These are phyloP conservation scores for Scheffersomyces spartinae DNA, from an alignment of 805 yeast genomes.

Conservation along the genomic window DNA sequence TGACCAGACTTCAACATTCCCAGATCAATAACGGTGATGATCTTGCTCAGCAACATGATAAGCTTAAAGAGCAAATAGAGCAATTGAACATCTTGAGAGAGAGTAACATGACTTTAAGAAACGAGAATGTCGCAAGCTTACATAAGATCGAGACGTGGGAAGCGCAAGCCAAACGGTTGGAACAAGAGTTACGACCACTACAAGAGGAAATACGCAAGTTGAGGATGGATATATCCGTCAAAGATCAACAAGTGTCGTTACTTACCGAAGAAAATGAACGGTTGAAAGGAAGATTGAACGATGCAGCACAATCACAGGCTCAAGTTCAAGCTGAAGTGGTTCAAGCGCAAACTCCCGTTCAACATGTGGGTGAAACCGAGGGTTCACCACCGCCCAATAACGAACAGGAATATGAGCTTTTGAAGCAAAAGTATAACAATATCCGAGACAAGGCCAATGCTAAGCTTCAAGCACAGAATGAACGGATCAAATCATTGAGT, in stretches of 20 bases:
- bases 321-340: constrained; percentile 23
- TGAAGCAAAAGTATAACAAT: not conserved
- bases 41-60: constrained; percentile 34
- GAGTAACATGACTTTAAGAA: constrained; percentile 53
- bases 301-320: constrained; percentile 7
- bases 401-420: constrained; percentile 1
- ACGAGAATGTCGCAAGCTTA: constrained; percentile 25
- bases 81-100: constrained; percentile 56
- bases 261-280: constrained; percentile 44
- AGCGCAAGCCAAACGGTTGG: too few species aligned
- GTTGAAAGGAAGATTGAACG: constrained; percentile 44
- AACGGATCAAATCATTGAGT: constrained; percentile 8
- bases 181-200: too few species aligned
- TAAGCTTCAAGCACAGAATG: constrained; percentile 4
- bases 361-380: constrained; percentile 11
- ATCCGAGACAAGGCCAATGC: constrained; percentile 1
- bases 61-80: constrained; percentile 40
- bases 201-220: too few species aligned
- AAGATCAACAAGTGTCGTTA: constrained; percentile 36
- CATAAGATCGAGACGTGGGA: constrained; percentile 12
- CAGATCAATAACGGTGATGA: constrained; percentile 12
- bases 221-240: too few species aligned
- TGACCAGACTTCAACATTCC: constrained; percentile 17
- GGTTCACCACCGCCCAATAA: constrained; percentile 2
- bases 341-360: constrained; percentile 36